Evolutionary conservation across 768 basidiomycete species (phyloP), one percentile per base, ranked within the genome.

Genomic region (Tricholoma furcatifolium): DNA sequence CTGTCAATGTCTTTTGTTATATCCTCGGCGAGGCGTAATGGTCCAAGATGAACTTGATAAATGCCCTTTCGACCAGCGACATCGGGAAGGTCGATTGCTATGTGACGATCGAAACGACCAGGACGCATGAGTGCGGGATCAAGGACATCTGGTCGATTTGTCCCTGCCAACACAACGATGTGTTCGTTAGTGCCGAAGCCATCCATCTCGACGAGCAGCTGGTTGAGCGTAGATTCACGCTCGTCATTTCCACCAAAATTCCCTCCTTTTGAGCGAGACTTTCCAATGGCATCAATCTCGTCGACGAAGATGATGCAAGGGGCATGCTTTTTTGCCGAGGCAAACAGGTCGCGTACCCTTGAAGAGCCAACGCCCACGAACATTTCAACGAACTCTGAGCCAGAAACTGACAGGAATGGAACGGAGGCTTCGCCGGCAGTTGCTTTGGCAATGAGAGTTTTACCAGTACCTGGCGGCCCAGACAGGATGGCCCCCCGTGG

Each of bases 341-440:
- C 90, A 69, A 99, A 99, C 39, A 99, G 84, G 71, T 99, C 97
- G 43, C 97, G 87, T 10, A 99, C 97, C 57, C 97, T 85, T 3
- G 93, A 95, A 2, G 97, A 94, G 53, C 97, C 97, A 47, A 98
- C 97, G 70, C 97, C 97, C 61, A 99, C 97, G 66, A 98, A 99
- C 95, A 98, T 98, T 74, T 99, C 97, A 55, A 99, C 94, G 67
- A 99, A 98, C 67, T 99, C 97, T 39, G 96, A 98, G 46, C 97
- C 97, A 43, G 96, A 98, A 38, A 98, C 97, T 20, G 93, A 96
- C 53, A 98, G 82, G 87, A 99, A 99, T 38, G 97, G 96, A 4
- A 98, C 96, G 40, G 85, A 89, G 4, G 97, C 96, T 72, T 99
- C 97, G 46, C 97, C 97, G 2, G 97, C 97, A 4, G 97, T 98